phyloP scores from a whole-genome alignment of 768 basidiomycete species.

The Macrolepiota fuliginosa region DNA sequence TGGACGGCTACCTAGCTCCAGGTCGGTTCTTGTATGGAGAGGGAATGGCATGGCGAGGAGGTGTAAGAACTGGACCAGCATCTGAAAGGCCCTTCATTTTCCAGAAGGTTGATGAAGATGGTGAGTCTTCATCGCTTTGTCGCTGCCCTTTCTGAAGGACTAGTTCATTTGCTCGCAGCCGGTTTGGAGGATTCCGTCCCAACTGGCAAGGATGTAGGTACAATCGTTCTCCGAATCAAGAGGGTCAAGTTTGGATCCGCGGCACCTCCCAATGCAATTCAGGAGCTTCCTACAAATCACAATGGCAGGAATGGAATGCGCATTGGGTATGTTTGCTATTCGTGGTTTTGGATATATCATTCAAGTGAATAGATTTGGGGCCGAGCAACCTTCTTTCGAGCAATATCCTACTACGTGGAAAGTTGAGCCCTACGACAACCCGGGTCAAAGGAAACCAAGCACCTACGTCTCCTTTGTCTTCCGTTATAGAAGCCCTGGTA shows the following conservation, averaged over 20 bases:
- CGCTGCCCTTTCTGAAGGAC: neutral
- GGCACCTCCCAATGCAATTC: slow-evolving; percentile 42
- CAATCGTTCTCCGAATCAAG: slow-evolving; percentile 51
- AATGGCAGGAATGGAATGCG: slow-evolving; percentile 37
- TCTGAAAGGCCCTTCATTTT: slow-evolving; percentile 66
- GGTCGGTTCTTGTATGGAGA: slow-evolving; percentile 60
- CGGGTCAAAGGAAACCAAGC: slow-evolving; percentile 29
- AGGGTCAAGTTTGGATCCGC: slow-evolving; percentile 33
- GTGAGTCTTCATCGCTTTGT: slow-evolving; percentile 24
- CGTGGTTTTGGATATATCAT: neutral
- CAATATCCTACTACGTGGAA: slow-evolving; percentile 55
- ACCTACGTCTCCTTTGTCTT: slow-evolving; percentile 70
- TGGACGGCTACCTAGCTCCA: slow-evolving; percentile 63
- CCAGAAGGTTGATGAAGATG: slow-evolving; percentile 33
- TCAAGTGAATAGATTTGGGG: slow-evolving; percentile 42
- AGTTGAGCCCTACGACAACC: slow-evolving; percentile 44
- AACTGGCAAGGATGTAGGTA: slow-evolving; percentile 42
- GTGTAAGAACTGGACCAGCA: slow-evolving; percentile 45
- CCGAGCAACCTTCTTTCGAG: slow-evolving; percentile 32
- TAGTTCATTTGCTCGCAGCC: slow-evolving; percentile 7
- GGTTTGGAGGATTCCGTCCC: slow-evolving; percentile 16
- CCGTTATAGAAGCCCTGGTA: slow-evolving; percentile 58
- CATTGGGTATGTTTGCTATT: slow-evolving; percentile 38
- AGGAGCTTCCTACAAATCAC: slow-evolving; percentile 30
- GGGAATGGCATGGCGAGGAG: slow-evolving; percentile 52